A percentile compares a stretch with the other conserved stretches of the same genome.
Conservation (phyloP, 441 rosid species). For the Syzygium malaccense region DNA sequence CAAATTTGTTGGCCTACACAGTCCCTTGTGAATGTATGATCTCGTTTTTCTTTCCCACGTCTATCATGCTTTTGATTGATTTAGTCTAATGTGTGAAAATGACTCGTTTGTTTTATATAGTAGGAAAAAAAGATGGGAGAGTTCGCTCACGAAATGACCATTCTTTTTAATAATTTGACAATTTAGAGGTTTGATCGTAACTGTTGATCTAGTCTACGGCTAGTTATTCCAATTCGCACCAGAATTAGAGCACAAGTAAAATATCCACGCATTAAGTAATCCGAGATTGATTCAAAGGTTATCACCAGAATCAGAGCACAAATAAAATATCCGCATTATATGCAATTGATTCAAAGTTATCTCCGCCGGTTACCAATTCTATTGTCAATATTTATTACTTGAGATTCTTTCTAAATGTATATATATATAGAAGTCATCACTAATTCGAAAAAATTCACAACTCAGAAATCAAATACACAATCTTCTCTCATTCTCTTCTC, state of each 20-base stretch:
- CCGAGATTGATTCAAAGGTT: neutral
- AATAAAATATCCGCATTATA: fast-evolving
- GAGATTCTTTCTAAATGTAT: neutral
- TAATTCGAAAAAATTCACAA: too few relatives aligned
- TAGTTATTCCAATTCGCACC: neutral
- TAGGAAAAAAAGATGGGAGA: neutral
- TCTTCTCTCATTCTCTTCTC: neutral
- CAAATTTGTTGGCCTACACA: neutral
- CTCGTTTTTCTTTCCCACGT: neutral
- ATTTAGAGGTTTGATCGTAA: neutral
- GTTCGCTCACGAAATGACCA: neutral
- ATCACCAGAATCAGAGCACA: neutral
- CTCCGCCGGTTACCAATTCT: neutral
- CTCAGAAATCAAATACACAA: too few relatives aligned
- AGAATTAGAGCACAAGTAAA: neutral
- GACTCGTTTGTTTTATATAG: neutral
- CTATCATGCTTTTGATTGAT: neutral
- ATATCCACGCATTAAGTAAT: fast-evolving
- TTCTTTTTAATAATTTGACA: fast-evolving
- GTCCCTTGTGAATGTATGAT: neutral
- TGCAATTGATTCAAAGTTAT: neutral
- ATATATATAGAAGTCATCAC: neutral
- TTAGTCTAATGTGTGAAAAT: neutral
- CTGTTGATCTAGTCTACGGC: too few relatives aligned
- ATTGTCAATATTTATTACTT: neutral